These are phyloP conservation scores for Parachlorella kessleri DNA, from an alignment of 139 green algal species.

Conservation along the genomic window DNA sequence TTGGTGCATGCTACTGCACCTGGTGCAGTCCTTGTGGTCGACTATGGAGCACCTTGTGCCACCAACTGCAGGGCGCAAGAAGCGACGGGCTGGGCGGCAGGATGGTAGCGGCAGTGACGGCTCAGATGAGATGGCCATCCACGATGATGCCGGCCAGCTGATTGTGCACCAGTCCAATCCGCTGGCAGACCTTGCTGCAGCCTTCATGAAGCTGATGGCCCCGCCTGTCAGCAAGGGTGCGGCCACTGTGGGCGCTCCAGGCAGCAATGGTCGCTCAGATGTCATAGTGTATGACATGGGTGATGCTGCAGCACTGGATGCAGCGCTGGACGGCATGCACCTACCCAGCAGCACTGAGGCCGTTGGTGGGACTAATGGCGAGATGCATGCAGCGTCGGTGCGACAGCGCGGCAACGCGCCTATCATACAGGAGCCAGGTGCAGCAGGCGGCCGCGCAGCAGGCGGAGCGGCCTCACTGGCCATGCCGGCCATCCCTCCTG, in stretches of 20 bases:
- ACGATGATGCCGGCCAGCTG: background rate
- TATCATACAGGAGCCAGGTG: slow-evolving; percentile 25
- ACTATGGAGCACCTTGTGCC: no score
- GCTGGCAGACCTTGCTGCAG: slow-evolving; percentile 35
- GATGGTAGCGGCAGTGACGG: slow-evolving; percentile 6
- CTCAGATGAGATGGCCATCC: slow-evolving; percentile 12
- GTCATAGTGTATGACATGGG: background rate
- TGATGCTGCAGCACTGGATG: no score
- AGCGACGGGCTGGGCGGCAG: slow-evolving; percentile 30
- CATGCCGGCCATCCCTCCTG: background rate
- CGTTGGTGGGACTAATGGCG: no score
- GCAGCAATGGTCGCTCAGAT: background rate
- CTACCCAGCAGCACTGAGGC: no score
- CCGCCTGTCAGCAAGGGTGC: background rate
- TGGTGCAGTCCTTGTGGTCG: no score
- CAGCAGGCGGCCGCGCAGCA: background rate
- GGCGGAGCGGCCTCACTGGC: background rate
- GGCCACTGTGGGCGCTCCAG: no score
- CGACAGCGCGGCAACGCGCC: background rate
- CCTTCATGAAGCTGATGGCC: slow-evolving; percentile 39
- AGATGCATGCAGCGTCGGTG: no score
- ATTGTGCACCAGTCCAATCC: background rate
- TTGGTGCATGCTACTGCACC: no score
- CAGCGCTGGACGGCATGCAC: no score
- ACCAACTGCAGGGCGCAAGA: slow-evolving; percentile 36